Evolutionary conservation across 352 stramenopile species (phyloP), one percentile per base, ranked within the genome.

Genomic region (Pythium sukuiense): DNA sequence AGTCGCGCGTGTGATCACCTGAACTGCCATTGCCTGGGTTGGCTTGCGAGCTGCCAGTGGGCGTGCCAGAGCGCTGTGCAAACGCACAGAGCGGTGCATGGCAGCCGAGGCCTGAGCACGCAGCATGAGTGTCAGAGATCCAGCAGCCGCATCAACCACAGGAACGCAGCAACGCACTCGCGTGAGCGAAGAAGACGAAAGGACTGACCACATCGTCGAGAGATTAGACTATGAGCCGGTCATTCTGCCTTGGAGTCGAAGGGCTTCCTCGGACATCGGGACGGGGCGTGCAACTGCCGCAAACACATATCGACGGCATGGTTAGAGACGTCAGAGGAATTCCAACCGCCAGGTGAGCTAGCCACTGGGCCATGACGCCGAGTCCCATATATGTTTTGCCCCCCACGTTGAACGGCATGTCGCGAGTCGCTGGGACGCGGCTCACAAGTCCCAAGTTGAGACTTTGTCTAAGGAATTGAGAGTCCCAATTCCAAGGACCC

Each of bases 11-110:
- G n/a, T n/a, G n/a, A n/a, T n/a, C n/a, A n/a, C n/a, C n/a, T n/a
- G n/a, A n/a, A n/a, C n/a, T n/a, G n/a, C n/a, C n/a, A n/a, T n/a
- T n/a, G n/a, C n/a, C n/a, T n/a, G n/a, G n/a, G n/a, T 35, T 35
- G 32, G 32, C 32, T 35, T 35, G 32, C 3, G 30, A 26, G 60
- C 18, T n/a, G n/a, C 16, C 3, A 41, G 12, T 1, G 26, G 3
- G 1, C 59, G 59, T 7, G 35, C 59, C 37, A 65, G 27, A 2
- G 59, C 48, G 33, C 48, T 65, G 35, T 67, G 50, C 1, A 61
- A 39, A 48, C 39, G 61, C 7, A 67, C 26, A 11, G 37, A n/a
- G 32, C 52, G 52, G 2, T 33, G 52, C 29, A 58, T 27, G 2
- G 20, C 32, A 16, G 29, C 3, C 18, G 32, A 16, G 2, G 27